Evolutionary conservation across 192 early-diverging fungal species (phyloP), one percentile per base, ranked within the genome.

Genomic region (Geranomyces variabilis): DNA sequence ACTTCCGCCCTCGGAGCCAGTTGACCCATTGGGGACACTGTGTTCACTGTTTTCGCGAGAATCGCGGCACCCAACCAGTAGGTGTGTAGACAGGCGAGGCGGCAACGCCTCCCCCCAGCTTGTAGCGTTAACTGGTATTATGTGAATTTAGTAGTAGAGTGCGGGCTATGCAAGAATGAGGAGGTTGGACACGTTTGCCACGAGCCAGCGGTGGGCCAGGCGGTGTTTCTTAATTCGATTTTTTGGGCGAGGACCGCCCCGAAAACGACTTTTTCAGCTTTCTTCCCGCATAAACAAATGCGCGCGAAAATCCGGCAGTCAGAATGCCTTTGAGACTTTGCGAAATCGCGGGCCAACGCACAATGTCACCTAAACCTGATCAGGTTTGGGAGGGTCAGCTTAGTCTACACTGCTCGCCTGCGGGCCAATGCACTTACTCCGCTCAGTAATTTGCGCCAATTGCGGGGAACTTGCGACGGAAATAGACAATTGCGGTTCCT

Each of bases 251-350:
- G 2, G 51, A 26, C n/a, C 51, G 51, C 7, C n/a, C 51, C n/a
- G 51, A n/a, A 9, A 53, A 53, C n/a, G 51, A 53, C 51, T 53
- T 53, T 53, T 53, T 53, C n/a, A 85, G 45, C 67, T 85, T 85
- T 30, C 74, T 75, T 29, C 44, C 48, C 17, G 75, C 69, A 66
- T 85, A 85, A 30, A 36, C 57, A 21, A 79, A 34, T 15, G 79
- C 69, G 30, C 76, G 70, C 14, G 44, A 17, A 26, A 78, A 61
- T 0, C 97, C 97, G 21, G 96, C 95, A 0, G 95, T 94, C 21
- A 96, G 72, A 30, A 98, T 78, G 0, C 97, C 97, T 80, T 99
- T 99, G 63, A 90, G 63, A 29, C 93, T 92, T 79, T 99, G 97
- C 0, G 91, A 88, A 22, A 99, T 69, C 6, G 95, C 94, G 0